Percentiles rank a stretch among this genome's conserved stretches.
Evolutionary conservation across 768 basidiomycete species (phyloP).

Genomic region (Termitomyces sp.): DNA sequence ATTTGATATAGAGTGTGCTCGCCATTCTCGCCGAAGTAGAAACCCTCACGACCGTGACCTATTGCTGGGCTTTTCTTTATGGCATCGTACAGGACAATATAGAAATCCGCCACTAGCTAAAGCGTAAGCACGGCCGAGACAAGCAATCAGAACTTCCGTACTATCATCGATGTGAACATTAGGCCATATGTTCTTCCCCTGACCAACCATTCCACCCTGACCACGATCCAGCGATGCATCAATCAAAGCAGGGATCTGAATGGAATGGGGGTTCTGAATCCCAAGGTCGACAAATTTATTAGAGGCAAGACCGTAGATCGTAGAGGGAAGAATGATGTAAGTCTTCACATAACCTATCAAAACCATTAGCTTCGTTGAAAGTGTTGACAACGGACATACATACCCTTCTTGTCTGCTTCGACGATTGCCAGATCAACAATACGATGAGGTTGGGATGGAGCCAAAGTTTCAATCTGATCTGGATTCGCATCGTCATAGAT

Average conservation of each 20-base stretch:
- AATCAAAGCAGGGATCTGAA: slow-evolving; percentile 46
- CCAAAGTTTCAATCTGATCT: slow-evolving; percentile 38
- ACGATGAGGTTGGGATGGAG: slow-evolving; percentile 41
- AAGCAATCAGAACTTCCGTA: slow-evolving; percentile 16
- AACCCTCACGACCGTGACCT: slow-evolving; percentile 43
- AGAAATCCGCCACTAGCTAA: slow-evolving; percentile 27
- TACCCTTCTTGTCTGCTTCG: slow-evolving; percentile 43
- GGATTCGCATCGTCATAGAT: slow-evolving; percentile 46
- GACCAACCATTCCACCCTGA: slow-evolving; percentile 48
- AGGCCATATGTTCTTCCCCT: slow-evolving; percentile 55
- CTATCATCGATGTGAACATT: slow-evolving; percentile 50
- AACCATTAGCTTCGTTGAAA: not conserved
- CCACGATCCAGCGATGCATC: slow-evolving; percentile 37
- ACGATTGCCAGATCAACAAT: slow-evolving; percentile 42
- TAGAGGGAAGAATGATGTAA: slow-evolving; percentile 47
- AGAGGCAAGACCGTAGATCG: slow-evolving; percentile 53
- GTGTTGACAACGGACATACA: not conserved
- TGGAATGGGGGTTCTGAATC: slow-evolving; percentile 46
- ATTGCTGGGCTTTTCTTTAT: slow-evolving; percentile 21
- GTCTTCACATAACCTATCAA: slow-evolving; percentile 40
- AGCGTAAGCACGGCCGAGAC: not conserved
- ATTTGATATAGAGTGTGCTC: slow-evolving; percentile 41
- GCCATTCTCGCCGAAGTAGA: slow-evolving; percentile 48
- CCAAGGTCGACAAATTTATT: slow-evolving; percentile 43
- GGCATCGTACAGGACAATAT: slow-evolving; percentile 31